Base-by-base conservation (phyloP, 768 basidiomycete species). In the Fomitopsis serialis region DNA sequence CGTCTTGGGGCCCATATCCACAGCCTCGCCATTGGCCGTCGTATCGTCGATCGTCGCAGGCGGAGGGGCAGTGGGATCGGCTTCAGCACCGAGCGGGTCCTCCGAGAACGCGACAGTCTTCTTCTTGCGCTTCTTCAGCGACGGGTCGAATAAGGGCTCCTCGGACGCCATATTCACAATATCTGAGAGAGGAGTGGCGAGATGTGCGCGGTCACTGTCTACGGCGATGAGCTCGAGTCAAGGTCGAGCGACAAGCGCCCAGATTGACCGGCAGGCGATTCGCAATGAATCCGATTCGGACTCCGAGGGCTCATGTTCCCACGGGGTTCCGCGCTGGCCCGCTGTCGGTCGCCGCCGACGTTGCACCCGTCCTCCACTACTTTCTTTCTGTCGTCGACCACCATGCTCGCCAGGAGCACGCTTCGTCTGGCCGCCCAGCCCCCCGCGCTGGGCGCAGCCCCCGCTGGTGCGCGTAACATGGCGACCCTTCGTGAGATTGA, bases 401-500 rank as follows among this genome's bases (percentile, higher is more conserved):
- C 56, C 51, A 81, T 81, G 79, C 74, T 81, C 58, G 72, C 78
- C 64, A 73, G 79, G 66, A 74, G 68, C 61, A 69, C 77, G 58
- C 71, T 74, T 60, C 69, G 70, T 55, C 77, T 72, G 61, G 68
- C 78, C 60, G 71, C 68, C 48, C 54, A 58, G 44, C 74, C 76
- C 67, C 70, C 72, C 54, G 61, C 68, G 40, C 67, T 71, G 60
- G 72, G 69, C 55, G 70, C 71, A 49, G 70, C 65, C 23, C 73
- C 72, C 29, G 66, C 75, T 61, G 69, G 70, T 59, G 82, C 86
- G 66, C 84, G 89, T 64, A 92, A 89, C 73, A 92, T 93, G 94
- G 97, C 96, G 40, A 98, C 97, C 56, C 85, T 99, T 60, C 88
- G 94, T 61, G 96, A 99, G 77, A 89, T 99, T 67, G 96, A 99